phyloP scores from a whole-genome alignment of 768 basidiomycete species.

The Boletus subcaerulescens region DNA sequence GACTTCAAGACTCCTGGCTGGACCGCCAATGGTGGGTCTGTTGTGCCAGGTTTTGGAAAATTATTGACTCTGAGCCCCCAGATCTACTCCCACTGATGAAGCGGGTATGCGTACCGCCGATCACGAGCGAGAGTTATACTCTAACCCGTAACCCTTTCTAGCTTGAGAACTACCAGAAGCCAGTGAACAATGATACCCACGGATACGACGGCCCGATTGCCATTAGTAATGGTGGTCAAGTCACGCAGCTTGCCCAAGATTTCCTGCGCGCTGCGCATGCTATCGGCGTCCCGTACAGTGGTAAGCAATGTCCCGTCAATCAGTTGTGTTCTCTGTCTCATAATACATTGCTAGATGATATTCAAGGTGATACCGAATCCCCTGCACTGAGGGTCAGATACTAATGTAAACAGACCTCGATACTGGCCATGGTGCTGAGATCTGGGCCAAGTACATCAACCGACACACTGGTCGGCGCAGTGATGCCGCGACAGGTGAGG shows the following conservation, averaged over 20 bases:
- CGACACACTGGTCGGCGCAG: slow-evolving; percentile 68
- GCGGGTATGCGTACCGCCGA: slow-evolving; percentile 35
- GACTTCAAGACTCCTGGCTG: slow-evolving; percentile 73
- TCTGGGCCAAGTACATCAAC: slow-evolving; percentile 79
- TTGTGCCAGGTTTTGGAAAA: neutral
- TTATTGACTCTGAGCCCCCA: slow-evolving; percentile 19
- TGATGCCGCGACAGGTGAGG: slow-evolving; percentile 62
- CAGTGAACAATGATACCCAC: slow-evolving; percentile 61
- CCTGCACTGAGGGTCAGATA: neutral
- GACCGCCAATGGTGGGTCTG: slow-evolving; percentile 52
- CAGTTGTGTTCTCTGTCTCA: too few species aligned
- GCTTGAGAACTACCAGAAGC: slow-evolving; percentile 78
- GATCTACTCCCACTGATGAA: slow-evolving; percentile 74
- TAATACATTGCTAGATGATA: too few species aligned
- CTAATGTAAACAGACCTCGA: slow-evolving; percentile 43
- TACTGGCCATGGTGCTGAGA: slow-evolving; percentile 61
- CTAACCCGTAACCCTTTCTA: slow-evolving; percentile 17
- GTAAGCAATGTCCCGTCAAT: slow-evolving; percentile 32
- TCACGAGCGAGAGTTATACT: neutral
- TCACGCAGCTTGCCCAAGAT: slow-evolving; percentile 63
- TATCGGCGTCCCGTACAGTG: slow-evolving; percentile 62
- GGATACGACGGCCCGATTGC: slow-evolving; percentile 75
- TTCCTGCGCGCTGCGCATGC: slow-evolving; percentile 63
- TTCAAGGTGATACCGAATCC: neutral
- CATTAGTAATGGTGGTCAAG: slow-evolving; percentile 66